Evolutionary conservation across 495 filamentous ascomycete genomes (phyloP).

Genomic region (Talaromyces ruber): DNA sequence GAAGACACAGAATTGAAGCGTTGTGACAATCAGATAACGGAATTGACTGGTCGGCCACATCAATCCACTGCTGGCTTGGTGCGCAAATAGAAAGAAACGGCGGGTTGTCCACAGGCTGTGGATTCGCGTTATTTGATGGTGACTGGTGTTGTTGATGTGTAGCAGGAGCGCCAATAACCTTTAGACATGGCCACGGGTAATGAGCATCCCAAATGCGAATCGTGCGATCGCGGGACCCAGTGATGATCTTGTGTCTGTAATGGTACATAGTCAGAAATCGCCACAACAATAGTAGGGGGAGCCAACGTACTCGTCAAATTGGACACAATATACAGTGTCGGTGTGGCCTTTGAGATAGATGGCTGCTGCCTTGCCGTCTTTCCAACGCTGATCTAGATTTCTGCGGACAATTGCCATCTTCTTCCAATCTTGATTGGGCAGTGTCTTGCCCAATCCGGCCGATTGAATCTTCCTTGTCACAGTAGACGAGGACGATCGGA

Average conservation of each 20-base stretch:
- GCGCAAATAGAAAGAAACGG: slow-evolving; percentile 40
- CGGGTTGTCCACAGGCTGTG: slow-evolving; percentile 29
- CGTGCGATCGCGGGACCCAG: slow-evolving; percentile 88
- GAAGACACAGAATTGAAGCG: slow-evolving; percentile 87
- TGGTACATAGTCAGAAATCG: background rate
- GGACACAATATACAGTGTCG: slow-evolving; percentile 94
- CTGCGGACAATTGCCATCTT: slow-evolving; percentile 68
- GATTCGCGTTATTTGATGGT: slow-evolving; percentile 20
- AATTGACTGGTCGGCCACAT: slow-evolving; percentile 20
- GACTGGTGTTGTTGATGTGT: slow-evolving; percentile 20
- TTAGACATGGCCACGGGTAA: slow-evolving; percentile 65
- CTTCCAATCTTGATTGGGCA: slow-evolving; percentile 68
- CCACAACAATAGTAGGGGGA: background rate
- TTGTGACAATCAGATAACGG: slow-evolving; percentile 52
- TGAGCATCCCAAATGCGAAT: slow-evolving; percentile 93
- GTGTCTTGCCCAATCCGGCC: slow-evolving; percentile 41
- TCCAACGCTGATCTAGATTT: slow-evolving; percentile 72
- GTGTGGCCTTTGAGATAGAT: slow-evolving; percentile 87
- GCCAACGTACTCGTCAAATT: slow-evolving; percentile 81
- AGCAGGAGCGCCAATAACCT: slow-evolving; percentile 58
- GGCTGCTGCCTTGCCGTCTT: slow-evolving; percentile 61
- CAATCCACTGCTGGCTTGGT: slow-evolving; percentile 24
- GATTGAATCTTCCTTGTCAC: slow-evolving; percentile 29
- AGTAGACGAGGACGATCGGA: slow-evolving; percentile 16
- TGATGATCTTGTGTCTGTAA: slow-evolving; percentile 80